Evolutionary conservation across 2,329 filamentous ascomycete species (phyloP).

Genomic region (Cladosporium sp.): DNA sequence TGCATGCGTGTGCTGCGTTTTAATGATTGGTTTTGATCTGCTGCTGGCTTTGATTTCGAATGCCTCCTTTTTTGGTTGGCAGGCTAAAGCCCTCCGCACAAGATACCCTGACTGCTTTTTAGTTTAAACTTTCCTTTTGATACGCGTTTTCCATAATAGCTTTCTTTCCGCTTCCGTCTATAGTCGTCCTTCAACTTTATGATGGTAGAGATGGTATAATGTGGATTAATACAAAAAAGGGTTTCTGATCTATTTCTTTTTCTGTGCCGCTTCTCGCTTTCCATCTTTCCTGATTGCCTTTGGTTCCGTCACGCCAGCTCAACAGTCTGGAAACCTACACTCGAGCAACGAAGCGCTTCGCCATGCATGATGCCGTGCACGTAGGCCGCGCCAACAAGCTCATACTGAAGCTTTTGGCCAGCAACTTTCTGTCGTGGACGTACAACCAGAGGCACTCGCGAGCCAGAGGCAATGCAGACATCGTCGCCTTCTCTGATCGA

Average conservation of each 20-base stretch:
- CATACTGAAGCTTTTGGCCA: no score
- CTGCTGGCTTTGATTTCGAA: not conserved
- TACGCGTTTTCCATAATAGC: not conserved
- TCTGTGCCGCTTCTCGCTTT: no score
- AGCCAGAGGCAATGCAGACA: no score
- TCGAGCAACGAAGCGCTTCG: no score
- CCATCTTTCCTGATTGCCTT: no score
- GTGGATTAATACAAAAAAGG: slow-evolving; percentile 10
- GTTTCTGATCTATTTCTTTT: not conserved
- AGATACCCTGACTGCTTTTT: slow-evolving; percentile 14
- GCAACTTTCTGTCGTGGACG: no score
- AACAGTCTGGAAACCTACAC: no score
- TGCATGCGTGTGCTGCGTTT: slow-evolving; percentile 3
- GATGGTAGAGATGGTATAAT: slow-evolving; percentile 10
- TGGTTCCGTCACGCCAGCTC: no score
- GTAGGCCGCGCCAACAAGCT: no score
- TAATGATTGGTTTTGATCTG: not conserved
- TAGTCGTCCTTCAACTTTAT: not conserved
- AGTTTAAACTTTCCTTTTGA: not conserved
- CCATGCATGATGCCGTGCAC: no score
- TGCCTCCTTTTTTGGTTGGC: not conserved
- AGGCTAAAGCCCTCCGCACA: slow-evolving; percentile 10
- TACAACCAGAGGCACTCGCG: no score
- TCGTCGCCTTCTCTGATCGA: no score
- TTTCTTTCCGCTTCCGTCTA: not conserved